A percentile compares a stretch with the other conserved stretches of the same genome.
These are phyloP conservation scores for Fraxinus cuspidata DNA, from an alignment of 257 asterid species.

Conservation along the genomic window DNA sequence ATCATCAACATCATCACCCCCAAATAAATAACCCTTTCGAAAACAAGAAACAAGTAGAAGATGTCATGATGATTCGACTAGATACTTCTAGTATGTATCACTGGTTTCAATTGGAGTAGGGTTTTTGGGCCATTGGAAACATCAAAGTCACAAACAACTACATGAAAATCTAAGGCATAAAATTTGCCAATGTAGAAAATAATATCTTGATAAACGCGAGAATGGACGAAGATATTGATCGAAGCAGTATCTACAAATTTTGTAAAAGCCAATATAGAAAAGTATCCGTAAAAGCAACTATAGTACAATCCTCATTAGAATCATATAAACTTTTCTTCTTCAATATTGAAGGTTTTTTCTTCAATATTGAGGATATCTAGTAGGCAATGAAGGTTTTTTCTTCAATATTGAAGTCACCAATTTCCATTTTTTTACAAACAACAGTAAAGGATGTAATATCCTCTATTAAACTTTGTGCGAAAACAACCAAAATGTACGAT, in stretches of 20 bases:
- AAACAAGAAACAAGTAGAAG: not conserved
- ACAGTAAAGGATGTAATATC: not conserved
- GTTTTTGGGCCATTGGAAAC: not conserved
- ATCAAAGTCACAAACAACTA: not conserved
- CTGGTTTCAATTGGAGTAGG: not conserved
- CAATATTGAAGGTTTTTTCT: not conserved
- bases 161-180: not conserved
- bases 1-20: not conserved
- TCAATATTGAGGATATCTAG: not conserved
- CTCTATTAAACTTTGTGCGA: conserved; percentile 15
- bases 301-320: not conserved
- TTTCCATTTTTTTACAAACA: conserved; percentile 9
- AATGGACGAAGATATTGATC: not conserved
- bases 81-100: not conserved
- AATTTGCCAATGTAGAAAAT: not conserved
- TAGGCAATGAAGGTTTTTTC: not conserved
- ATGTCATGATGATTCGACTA: not conserved
- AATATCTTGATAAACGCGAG: not conserved
- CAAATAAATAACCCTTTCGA: not conserved
- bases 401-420: not conserved
- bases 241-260: not conserved
- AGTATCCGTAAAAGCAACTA: not conserved
- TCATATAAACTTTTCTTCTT: not conserved
- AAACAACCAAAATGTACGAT: not conserved
- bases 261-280: not conserved